phyloP scores from a whole-genome alignment of 2,329 filamentous ascomycete species.

The Colletotrichum sp. region DNA sequence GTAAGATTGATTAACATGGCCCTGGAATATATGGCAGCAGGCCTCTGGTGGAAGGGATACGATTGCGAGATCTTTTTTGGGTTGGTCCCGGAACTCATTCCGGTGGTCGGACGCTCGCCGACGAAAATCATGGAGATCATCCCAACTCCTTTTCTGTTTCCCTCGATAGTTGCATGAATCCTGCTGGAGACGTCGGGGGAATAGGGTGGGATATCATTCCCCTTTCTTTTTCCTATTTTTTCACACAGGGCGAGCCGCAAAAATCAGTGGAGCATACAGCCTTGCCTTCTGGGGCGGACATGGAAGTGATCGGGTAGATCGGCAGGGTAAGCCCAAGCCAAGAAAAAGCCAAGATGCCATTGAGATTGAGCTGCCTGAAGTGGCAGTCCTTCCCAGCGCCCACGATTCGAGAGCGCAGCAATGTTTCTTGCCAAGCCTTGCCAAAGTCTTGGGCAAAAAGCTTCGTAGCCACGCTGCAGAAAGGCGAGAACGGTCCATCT shows the following conservation, averaged over 20 bases:
- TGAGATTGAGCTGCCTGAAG: background rate
- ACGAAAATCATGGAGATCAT: background rate
- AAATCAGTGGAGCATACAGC: background rate
- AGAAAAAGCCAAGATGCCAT: constrained; percentile 12
- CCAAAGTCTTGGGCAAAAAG: background rate
- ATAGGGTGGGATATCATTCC: background rate
- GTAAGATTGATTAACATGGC: background rate
- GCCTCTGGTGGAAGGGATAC: background rate
- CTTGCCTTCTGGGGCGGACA: background rate
- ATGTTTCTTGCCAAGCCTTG: background rate
- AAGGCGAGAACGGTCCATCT: background rate
- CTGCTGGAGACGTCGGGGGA: background rate
- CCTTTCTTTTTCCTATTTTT: background rate
- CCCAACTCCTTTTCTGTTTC: background rate
- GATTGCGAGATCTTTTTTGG: background rate
- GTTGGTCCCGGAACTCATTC: background rate
- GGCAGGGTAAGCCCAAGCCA: constrained; percentile 16
- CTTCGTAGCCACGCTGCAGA: background rate
- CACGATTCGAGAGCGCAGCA: background rate
- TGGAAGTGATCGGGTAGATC: constrained; percentile 13
- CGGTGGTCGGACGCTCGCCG: background rate
- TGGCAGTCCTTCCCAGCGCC: background rate
- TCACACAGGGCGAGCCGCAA: background rate
- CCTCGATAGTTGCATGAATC: background rate
- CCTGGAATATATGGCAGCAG: background rate